phyloP scores from a whole-genome alignment of 495 filamentous ascomycete species.

The Daldinia decipiens region DNA sequence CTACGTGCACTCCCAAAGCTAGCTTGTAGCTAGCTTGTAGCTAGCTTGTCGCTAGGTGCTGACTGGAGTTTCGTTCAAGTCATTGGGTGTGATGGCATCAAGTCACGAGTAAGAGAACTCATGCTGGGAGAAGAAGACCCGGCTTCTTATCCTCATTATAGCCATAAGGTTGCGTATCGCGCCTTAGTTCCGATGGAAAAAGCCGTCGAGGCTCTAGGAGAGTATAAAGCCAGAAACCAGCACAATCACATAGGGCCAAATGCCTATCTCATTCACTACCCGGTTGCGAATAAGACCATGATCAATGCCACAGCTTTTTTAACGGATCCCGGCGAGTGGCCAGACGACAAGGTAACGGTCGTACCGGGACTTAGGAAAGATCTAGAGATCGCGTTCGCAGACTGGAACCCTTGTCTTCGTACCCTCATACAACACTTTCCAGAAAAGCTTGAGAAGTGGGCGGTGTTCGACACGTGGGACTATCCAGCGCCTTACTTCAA shows the following conservation, averaged over 20 bases:
- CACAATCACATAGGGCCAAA: constrained; percentile 59
- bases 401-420: constrained; percentile 39
- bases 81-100: constrained; percentile 54
- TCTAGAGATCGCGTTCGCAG: constrained; percentile 38
- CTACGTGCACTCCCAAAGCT: neutral
- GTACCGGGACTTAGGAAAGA: constrained; percentile 53
- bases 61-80: constrained; percentile 18
- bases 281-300: constrained; percentile 57
- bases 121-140: constrained; percentile 54
- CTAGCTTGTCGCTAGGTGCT: neutral
- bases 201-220: constrained; percentile 59
- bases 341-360: constrained; percentile 38
- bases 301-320: constrained; percentile 62
- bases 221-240: constrained; percentile 57
- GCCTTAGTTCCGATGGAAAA: constrained; percentile 63
- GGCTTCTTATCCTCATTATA: constrained; percentile 56
- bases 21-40: neutral
- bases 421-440: constrained; percentile 42
- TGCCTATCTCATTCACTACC: constrained; percentile 60
- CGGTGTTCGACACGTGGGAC: constrained; percentile 52
- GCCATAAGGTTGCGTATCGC: constrained; percentile 63
- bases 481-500: constrained; percentile 49
- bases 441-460: constrained; percentile 52
- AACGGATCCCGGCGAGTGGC: constrained; percentile 55
- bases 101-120: constrained; percentile 48